A percentile compares a stretch with the other conserved stretches of the same genome.
phyloP scores from a whole-genome alignment of 176 grass and related monocot species.

The Eleusine indica region DNA sequence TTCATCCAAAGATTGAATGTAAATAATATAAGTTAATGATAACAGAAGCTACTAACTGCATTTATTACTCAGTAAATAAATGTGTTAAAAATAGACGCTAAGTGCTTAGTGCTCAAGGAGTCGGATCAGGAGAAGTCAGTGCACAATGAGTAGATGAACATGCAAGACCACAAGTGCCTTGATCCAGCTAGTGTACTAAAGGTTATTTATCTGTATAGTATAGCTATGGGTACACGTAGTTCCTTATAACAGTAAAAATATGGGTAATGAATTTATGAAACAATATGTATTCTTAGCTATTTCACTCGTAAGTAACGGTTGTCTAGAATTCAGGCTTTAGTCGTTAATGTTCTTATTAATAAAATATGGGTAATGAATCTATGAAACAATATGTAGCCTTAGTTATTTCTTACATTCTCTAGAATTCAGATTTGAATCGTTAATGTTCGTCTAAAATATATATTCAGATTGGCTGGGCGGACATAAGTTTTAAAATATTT shows the following conservation, averaged over 20 bases:
- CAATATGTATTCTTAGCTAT: background rate
- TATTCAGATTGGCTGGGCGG: background rate
- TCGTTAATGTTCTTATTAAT: too few species aligned
- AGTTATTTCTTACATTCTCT: too few species aligned
- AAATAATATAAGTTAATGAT: too few species aligned
- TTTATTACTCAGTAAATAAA: background rate
- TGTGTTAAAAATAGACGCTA: background rate
- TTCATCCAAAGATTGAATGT: too few species aligned
- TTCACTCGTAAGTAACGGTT: background rate
- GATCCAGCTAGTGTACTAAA: background rate
- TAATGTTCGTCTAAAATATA: too few species aligned
- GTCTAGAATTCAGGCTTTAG: too few species aligned
- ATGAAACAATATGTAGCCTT: too few species aligned
- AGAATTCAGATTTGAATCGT: too few species aligned
- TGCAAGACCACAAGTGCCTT: background rate
- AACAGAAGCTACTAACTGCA: too few species aligned
- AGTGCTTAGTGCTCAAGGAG: constrained; percentile 34
- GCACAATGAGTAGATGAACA: constrained; percentile 31
- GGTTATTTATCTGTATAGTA: background rate
- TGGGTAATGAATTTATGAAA: background rate
- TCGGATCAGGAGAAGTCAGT: constrained; percentile 30
- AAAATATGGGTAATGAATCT: too few species aligned
- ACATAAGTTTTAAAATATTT: background rate
- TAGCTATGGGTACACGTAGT: background rate
- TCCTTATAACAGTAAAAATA: background rate